These are phyloP conservation scores for Aurantiochytrium sp. DNA, from an alignment of 108 stramenopile species.

Conservation along the genomic window DNA sequence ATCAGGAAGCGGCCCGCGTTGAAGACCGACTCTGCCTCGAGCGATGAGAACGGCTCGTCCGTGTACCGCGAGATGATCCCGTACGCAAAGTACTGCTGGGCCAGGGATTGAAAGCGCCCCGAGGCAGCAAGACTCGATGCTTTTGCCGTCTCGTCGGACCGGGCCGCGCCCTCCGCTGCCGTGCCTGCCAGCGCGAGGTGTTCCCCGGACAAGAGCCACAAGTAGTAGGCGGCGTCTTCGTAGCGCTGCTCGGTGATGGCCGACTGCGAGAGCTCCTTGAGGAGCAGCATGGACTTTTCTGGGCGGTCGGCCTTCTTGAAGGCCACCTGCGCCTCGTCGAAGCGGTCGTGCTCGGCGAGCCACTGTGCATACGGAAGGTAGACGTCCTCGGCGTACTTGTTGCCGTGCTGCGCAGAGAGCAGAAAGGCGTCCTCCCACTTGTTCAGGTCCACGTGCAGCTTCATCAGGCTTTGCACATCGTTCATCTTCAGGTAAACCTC, in stretches of 20 bases:
- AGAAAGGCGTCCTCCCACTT: constrained; percentile 60
- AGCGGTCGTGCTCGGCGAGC: constrained; percentile 60
- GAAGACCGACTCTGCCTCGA: constrained; percentile 62
- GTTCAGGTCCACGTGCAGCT: constrained; percentile 35
- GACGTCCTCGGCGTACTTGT: constrained; percentile 38
- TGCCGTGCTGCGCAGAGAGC: constrained; percentile 48
- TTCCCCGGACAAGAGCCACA: constrained; percentile 50
- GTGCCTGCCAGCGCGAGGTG: not conserved
- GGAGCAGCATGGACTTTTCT: constrained; percentile 46
- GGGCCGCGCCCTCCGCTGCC: not conserved
- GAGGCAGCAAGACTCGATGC: not conserved
- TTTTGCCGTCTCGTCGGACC: too few relatives aligned
- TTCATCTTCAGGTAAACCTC: constrained; percentile 61
- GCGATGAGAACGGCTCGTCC: constrained; percentile 58
- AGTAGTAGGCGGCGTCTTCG: constrained; percentile 61
- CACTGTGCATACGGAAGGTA: constrained; percentile 62
- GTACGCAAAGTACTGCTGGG: constrained; percentile 66
- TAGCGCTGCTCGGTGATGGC: constrained; percentile 56
- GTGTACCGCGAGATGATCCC: constrained; percentile 52
- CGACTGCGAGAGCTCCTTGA: constrained; percentile 52
- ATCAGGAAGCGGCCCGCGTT: constrained; percentile 58
- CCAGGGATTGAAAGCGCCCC: constrained; percentile 37
- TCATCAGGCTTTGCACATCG: constrained; percentile 41
- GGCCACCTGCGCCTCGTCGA: constrained; percentile 58
- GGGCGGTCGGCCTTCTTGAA: constrained; percentile 52